Evolutionary conservation across 305 asterid genomes (phyloP), one percentile per base, ranked within the genome.

Genomic region (Ajuga reptans): DNA sequence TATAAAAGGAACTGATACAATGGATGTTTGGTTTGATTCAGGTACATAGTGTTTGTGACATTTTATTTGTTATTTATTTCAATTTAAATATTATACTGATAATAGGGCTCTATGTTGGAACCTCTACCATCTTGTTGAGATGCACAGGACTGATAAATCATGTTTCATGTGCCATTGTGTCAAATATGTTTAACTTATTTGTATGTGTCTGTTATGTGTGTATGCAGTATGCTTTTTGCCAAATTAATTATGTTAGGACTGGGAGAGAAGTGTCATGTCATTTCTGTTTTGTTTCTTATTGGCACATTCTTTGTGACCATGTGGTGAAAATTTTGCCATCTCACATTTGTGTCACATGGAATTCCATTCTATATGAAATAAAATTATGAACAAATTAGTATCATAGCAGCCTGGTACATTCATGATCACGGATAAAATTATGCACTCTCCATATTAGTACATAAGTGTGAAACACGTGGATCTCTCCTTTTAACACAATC

Each of bases 11-110:
- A 86, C 89, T 3, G 99, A 93, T 73, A 93, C 97, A 12, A 93
- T 93, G 99, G 97, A 93, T 83, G 99, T 93, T 63, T 93, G 99
- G 97, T 93, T 93, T 80, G 99, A 93, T 83, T 93, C 99, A 56
- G 99, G 99, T 93, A 81, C 59, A 71, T 41, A 41, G 36, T 73
- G 9, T 49, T 15, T 72, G 21, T 76, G n/a, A 71, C 16, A 59
- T 29, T 56, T 64, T 34, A 64, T 39, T 75, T 24, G 4, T 3
- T 12, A 57, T 15, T 34, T 50, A 17, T 7, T 12, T 59, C 49
- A 2, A 37, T 67, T 14, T 42, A 33, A 46, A 45, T 71, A 47
- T 61, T 39, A 67, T 63, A 68, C 64, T 58, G 21, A 55, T 62
- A 16, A 50, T 49, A 12, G 36, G 39, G 63, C 63, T 49, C 51